A percentile compares a stretch with the other conserved stretches of the same genome.
Conservation (phyloP, 2,329 filamentous ascomycete species). For the Calonectria crousiana region DNA sequence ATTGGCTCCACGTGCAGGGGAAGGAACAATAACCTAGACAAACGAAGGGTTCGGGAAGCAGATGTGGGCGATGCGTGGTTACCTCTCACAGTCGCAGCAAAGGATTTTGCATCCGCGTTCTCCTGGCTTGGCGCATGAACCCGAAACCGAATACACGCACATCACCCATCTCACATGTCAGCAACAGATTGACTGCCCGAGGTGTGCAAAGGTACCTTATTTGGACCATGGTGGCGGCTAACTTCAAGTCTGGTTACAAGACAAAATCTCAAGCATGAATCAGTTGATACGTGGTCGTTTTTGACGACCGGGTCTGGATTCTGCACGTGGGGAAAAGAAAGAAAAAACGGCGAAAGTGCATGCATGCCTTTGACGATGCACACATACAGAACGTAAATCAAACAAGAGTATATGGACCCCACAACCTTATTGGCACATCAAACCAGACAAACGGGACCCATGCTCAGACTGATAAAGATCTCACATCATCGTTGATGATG, state of each 20-base stretch:
- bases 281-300: not conserved
- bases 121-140: not conserved
- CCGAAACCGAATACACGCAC: not conserved
- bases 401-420: not conserved
- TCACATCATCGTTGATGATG: not conserved
- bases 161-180: not conserved
- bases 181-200: not conserved
- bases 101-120: not conserved
- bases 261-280: not conserved
- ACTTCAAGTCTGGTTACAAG: not conserved
- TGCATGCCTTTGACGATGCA: not conserved
- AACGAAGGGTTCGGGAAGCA: not conserved
- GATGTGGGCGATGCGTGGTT: not conserved
- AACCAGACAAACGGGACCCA: not conserved
- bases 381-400: not conserved
- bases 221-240: not conserved
- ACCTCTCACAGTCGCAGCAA: not conserved
- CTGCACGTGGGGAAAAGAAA: not conserved
- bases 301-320: not conserved
- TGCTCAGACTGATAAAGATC: not conserved
- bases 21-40: not conserved
- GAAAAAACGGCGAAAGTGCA: not conserved
- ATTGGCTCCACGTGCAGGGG: not conserved
- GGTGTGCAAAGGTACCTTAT: not conserved
- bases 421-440: conserved; percentile 12